Percentiles rank a stretch among this genome's conserved stretches.
These are phyloP conservation scores for Apiotrichum veenhuisii DNA, from an alignment of 1,284 basidiomycete genomes.

Conservation along the genomic window DNA sequence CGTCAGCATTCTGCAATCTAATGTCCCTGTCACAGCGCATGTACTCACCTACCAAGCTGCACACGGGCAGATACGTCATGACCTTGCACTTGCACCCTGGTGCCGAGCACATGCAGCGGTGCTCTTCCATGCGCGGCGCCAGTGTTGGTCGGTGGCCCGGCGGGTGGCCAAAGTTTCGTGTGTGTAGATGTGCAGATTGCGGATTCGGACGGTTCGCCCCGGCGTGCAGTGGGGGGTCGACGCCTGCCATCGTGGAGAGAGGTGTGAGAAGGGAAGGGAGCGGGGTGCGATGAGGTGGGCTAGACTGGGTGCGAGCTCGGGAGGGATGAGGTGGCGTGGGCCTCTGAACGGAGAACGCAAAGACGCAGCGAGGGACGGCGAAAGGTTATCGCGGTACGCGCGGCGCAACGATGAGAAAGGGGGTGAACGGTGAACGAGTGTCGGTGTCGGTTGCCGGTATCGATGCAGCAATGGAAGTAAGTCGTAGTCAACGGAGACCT, in stretches of 20 bases:
- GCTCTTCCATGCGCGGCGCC: constrained; percentile 15
- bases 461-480: not conserved
- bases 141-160: constrained; percentile 1
- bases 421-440: not conserved
- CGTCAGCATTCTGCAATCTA: not conserved
- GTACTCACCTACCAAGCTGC: constrained; percentile 16
- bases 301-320: too few relatives aligned
- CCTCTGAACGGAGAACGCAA: too few relatives aligned
- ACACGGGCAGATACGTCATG: constrained; percentile 16
- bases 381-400: too few relatives aligned
- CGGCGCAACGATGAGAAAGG: not conserved
- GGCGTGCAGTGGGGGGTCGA: not conserved
- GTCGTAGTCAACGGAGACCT: constrained; percentile 1
- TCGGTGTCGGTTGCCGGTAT: not conserved
- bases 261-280: not conserved
- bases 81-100: constrained; percentile 24
- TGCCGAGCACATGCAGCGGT: constrained; percentile 17
- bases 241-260: not conserved
- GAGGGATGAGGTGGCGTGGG: too few relatives aligned
- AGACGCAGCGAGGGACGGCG: too few relatives aligned
- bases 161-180: not conserved
- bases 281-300: not conserved
- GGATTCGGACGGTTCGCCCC: not conserved
- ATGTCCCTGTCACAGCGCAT: not conserved
- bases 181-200: not conserved